Evolutionary conservation across 768 basidiomycete species (phyloP).

Genomic region (Tricholoma terreum): DNA sequence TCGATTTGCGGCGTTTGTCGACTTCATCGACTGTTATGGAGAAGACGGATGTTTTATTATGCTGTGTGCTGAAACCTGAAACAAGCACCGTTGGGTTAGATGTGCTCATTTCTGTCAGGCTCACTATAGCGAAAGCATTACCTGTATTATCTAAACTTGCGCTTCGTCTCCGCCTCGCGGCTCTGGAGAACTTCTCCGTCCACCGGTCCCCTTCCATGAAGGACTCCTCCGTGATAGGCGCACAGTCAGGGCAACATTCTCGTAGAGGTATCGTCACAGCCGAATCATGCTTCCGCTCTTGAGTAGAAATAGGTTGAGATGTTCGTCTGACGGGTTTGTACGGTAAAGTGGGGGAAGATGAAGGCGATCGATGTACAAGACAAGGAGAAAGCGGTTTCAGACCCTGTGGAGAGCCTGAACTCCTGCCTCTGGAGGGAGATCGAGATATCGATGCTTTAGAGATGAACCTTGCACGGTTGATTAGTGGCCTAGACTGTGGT

Average conservation of each 20-base stretch:
- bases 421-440: constrained; percentile 39
- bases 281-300: constrained; percentile 32
- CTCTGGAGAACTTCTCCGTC: constrained; percentile 61
- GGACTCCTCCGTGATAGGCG: constrained; percentile 54
- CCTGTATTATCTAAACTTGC: constrained; percentile 35
- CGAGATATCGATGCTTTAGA: constrained; percentile 36
- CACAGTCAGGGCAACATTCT: constrained; percentile 67
- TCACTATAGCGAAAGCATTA: constrained; percentile 18
- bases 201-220: constrained; percentile 53
- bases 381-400: constrained; percentile 49
- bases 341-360: constrained; percentile 18
- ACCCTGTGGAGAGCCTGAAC: constrained; percentile 27
- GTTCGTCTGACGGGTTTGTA: constrained; percentile 18
- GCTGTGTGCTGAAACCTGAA: constrained; percentile 10
- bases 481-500: constrained; percentile 1
- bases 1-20: constrained; percentile 51
- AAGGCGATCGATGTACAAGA: constrained; percentile 46
- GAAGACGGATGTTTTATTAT: constrained; percentile 21
- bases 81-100: constrained; percentile 8
- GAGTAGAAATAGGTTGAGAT: constrained; percentile 31
- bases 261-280: constrained; percentile 62
- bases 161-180: constrained; percentile 58
- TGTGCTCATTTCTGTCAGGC: constrained; percentile 5
- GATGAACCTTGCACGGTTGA: constrained; percentile 36
- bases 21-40: constrained; percentile 62